These are phyloP conservation scores for Irpex rosettiformis DNA, from an alignment of 1,284 basidiomycete species.

Conservation along the genomic window DNA sequence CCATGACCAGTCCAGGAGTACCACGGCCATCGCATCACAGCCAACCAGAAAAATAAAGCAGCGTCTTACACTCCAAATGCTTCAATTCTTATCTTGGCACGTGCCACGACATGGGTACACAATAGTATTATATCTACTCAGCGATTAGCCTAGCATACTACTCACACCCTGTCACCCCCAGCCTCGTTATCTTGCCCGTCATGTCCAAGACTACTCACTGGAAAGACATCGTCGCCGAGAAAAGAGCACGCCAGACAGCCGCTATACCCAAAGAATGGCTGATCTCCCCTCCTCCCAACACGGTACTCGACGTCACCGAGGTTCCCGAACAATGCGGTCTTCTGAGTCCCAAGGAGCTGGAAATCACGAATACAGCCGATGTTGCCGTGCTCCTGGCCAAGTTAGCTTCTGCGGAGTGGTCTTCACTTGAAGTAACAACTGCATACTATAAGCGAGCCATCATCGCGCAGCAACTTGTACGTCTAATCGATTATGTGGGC, in stretches of 20 bases:
- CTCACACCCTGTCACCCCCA: neutral
- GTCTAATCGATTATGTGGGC: conserved; percentile 13
- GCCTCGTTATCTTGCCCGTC: no score
- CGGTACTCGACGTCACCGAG: conserved; percentile 38
- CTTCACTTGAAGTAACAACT: conserved; percentile 44
- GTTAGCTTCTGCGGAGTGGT: conserved; percentile 38
- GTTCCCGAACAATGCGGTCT: conserved; percentile 42
- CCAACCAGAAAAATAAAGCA: neutral
- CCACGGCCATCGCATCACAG: neutral
- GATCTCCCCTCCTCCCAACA: conserved; percentile 30
- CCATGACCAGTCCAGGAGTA: neutral
- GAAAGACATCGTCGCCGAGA: conserved; percentile 38
- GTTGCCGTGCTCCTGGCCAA: conserved; percentile 37
- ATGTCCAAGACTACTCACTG: conserved; percentile 27
- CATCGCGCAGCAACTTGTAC: conserved; percentile 57
- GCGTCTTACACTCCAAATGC: no score
- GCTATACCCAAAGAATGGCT: conserved; percentile 49
- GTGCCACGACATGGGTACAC: neutral
- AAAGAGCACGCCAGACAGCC: conserved; percentile 40
- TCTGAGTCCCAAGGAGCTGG: conserved; percentile 42
- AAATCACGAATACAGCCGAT: conserved; percentile 46
- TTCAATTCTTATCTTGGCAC: neutral
- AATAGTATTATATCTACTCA: neutral
- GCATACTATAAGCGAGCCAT: conserved; percentile 60
- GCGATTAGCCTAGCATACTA: neutral